Conservation (phyloP, 345 rosid genomes). For the Nasturtium officinale region DNA sequence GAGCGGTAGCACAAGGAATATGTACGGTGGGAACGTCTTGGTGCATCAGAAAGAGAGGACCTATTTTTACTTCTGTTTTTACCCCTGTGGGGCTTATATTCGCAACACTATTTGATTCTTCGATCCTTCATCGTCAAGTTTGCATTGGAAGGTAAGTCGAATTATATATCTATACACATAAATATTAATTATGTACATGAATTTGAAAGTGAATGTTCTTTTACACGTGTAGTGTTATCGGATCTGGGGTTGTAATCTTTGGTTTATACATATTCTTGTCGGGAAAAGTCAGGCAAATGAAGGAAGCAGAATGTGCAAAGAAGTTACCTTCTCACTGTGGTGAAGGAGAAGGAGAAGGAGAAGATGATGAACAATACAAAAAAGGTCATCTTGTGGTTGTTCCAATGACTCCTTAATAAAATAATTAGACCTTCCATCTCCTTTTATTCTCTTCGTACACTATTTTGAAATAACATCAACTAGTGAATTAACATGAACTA, state of each 20-base stretch:
- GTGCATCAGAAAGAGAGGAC: slow-evolving; percentile 46
- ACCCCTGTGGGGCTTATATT: slow-evolving; percentile 45
- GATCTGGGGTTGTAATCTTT: slow-evolving; percentile 39
- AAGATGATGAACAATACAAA: slow-evolving; percentile 37
- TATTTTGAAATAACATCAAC: background rate
- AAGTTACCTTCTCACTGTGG: slow-evolving; percentile 20
- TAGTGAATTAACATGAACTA: background rate
- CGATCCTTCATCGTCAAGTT: slow-evolving; percentile 42
- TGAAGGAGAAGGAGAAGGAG: background rate
- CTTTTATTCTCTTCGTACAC: background rate
- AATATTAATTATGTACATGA: background rate
- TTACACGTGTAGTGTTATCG: slow-evolving; percentile 36
- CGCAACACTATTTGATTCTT: slow-evolving; percentile 45
- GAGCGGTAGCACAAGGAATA: slow-evolving; percentile 47
- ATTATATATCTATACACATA: background rate
- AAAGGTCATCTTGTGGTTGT: slow-evolving; percentile 39
- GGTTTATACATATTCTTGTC: slow-evolving; percentile 43
- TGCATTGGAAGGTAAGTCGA: slow-evolving; percentile 37
- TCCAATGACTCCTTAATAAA: slow-evolving; percentile 46
- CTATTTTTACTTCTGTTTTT: slow-evolving; percentile 47
- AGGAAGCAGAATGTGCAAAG: slow-evolving; percentile 22
- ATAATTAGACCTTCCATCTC: background rate
- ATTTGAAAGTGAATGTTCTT: slow-evolving; percentile 3
- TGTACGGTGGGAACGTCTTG: slow-evolving; percentile 48
- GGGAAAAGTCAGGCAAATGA: slow-evolving; percentile 40